Evolutionary conservation across 2,329 filamentous ascomycete species (phyloP).

Genomic region (Neonectria neomacrospora): DNA sequence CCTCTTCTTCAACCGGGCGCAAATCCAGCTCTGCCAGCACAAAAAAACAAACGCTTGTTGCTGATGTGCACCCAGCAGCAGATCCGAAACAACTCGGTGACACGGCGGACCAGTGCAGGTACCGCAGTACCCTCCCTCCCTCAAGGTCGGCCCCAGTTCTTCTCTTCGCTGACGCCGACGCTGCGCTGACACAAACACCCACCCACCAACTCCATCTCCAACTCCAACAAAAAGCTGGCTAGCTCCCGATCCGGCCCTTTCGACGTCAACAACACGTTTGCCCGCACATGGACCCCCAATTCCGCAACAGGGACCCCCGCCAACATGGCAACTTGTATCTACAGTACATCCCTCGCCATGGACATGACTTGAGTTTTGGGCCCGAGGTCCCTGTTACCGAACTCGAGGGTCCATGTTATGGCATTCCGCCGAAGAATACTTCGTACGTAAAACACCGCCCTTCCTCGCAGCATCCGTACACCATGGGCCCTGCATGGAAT

Average conservation of each 20-base stretch:
- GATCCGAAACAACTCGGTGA: background rate
- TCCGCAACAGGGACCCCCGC: too few relatives aligned
- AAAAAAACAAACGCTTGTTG: too few relatives aligned
- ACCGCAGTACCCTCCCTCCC: too few relatives aligned
- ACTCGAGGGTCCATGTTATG: too few relatives aligned
- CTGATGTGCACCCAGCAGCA: background rate
- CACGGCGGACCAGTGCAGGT: background rate
- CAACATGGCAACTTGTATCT: too few relatives aligned
- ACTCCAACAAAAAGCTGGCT: background rate
- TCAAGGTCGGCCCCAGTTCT: too few relatives aligned
- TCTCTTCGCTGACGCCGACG: background rate
- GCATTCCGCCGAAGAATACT: too few relatives aligned
- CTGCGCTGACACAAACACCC: background rate
- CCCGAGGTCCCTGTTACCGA: too few relatives aligned
- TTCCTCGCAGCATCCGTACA: background rate
- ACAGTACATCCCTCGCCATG: too few relatives aligned
- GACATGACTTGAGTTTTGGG: too few relatives aligned
- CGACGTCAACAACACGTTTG: conserved; percentile 4
- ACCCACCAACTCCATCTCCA: too few relatives aligned
- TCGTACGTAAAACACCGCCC: background rate
- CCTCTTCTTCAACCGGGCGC: background rate
- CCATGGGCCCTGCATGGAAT: background rate
- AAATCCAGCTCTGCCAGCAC: background rate
- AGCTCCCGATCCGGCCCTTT: conserved; percentile 1
- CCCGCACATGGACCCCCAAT: too few relatives aligned